Evolutionary conservation across 2,329 filamentous ascomycete species (phyloP), one percentile per base, ranked within the genome.

Genomic region (Didymella glomerata): DNA sequence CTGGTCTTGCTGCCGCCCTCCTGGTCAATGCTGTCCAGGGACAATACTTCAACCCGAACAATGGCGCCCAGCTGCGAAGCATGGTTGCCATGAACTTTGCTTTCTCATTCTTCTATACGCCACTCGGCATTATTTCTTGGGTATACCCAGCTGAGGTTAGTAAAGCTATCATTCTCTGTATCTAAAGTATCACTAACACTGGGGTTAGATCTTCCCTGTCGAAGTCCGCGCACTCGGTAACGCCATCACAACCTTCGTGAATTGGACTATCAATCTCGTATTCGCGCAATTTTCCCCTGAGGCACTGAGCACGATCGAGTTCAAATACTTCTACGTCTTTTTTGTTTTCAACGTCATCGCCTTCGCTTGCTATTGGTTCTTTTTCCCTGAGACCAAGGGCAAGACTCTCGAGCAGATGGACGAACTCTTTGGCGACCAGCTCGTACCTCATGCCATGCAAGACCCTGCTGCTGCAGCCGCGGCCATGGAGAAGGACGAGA

Each of bases 211-310:
- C 30, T 82, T 82, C 67, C 80, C 80, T 1, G 76, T 80, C 0
- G 74, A 78, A 11, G 76, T 80, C 36, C 76, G 80, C 41, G 77
- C 78, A 3, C 71, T 77, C 24, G 79, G 79, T 16, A 79, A 78
- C n/a, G 75, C 78, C 0, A 61, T 81, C 13, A 78, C 79, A 1
- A 82, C 81, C 0, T 79, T 79, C 51, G 78, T 76, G 4, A 82
- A 82, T 60, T 83, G 80, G 80, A 71, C 72, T 14, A 54, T 81
- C 24, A 82, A 79, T 58, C 70, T 84, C 4, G 69, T 84, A 20
- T 82, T 85, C 57, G 79, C 80, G 7, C 81, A 84, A 56, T 83
- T 82, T 60, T 79, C 78, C 3, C 83, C 82, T 0, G 74, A 76
- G 25, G 82, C 80, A 18, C 46, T 67, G 7, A 62, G 38, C 25